phyloP scores from a whole-genome alignment of 163 green algal genomes.

The Prototheca stagnorum region DNA sequence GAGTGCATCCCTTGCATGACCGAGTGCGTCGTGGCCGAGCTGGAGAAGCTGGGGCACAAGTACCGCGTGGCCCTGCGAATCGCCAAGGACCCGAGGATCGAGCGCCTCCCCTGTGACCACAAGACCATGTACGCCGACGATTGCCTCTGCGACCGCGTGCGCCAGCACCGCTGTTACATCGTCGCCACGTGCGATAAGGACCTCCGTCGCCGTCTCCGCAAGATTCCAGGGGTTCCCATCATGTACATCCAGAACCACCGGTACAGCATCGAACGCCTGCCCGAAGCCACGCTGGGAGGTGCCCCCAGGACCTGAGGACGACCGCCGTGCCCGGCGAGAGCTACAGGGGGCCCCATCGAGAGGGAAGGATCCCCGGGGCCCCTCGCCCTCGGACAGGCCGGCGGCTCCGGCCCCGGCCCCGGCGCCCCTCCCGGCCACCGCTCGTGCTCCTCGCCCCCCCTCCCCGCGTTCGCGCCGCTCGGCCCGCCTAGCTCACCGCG shows the following conservation, averaged over 20 bases:
- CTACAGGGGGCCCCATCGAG: no score
- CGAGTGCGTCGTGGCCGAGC: slow-evolving; percentile 94
- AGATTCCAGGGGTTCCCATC: slow-evolving; percentile 98
- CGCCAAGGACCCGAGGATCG: slow-evolving; percentile 81
- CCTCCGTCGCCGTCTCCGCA: slow-evolving; percentile 81
- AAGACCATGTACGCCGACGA: slow-evolving; percentile 98
- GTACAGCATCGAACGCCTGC: slow-evolving; percentile 94
- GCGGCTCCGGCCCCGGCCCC: no score
- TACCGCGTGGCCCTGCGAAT: slow-evolving; percentile 95
- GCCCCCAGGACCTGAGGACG: slow-evolving; percentile 38
- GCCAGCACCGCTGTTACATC: slow-evolving; percentile 96
- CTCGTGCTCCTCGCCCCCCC: no score
- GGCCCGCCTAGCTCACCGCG: no score
- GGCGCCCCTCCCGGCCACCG: no score
- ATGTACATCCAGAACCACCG: slow-evolving; percentile 88
- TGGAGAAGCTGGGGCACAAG: slow-evolving; percentile 96
- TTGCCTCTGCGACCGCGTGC: slow-evolving; percentile 89
- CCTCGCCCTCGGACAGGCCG: no score
- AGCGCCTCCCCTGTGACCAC: slow-evolving; percentile 86
- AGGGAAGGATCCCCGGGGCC: no score
- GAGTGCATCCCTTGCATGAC: slow-evolving; percentile 94
- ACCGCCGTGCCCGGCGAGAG: neutral
- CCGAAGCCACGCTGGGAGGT: slow-evolving; percentile 86
- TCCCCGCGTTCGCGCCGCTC: no score
- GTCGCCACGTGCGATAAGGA: slow-evolving; percentile 96